Conservation (phyloP, 2,329 filamentous ascomycete species). For the Aquanectria penicillioides region DNA sequence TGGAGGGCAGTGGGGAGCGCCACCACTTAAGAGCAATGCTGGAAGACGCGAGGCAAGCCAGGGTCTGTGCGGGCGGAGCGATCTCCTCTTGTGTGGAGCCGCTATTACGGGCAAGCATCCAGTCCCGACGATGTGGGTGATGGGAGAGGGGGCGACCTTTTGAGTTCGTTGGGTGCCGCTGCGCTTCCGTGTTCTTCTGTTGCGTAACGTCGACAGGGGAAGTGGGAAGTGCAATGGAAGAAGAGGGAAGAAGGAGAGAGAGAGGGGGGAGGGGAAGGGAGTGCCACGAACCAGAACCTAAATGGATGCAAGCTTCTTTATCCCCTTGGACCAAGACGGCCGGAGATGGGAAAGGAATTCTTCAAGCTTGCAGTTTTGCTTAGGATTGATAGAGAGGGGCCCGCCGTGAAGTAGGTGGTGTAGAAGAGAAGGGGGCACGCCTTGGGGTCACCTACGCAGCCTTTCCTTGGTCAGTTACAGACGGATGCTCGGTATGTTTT, state of each 20-base stretch:
- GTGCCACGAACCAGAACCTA: not conserved
- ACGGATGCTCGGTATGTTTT: too few relatives aligned
- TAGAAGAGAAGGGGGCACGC: not conserved
- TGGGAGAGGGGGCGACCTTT: conserved; percentile 19
- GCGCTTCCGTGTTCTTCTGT: not conserved
- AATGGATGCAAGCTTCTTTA: not conserved
- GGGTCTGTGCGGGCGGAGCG: conserved; percentile 37
- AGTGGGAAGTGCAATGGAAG: not conserved
- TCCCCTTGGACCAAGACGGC: not conserved
- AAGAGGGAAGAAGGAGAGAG: not conserved
- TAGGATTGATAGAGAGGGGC: not conserved
- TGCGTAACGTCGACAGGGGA: conserved; percentile 1
- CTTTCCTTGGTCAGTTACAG: too few relatives aligned
- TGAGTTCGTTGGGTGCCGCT: conserved; percentile 14
- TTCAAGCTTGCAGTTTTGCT: not conserved
- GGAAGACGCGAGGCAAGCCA: not conserved
- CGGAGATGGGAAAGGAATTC: not conserved
- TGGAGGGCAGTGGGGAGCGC: conserved; percentile 29
- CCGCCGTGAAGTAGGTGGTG: not conserved
- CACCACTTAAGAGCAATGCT: conserved; percentile 33
- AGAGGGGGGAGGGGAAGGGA: not conserved
- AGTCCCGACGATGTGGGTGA: conserved; percentile 31
- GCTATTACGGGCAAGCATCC: conserved; percentile 21
- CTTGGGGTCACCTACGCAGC: too few relatives aligned
- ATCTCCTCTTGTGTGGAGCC: conserved; percentile 37